These are phyloP conservation scores for Boletus edulis DNA, from an alignment of 768 basidiomycete genomes.

Conservation along the genomic window DNA sequence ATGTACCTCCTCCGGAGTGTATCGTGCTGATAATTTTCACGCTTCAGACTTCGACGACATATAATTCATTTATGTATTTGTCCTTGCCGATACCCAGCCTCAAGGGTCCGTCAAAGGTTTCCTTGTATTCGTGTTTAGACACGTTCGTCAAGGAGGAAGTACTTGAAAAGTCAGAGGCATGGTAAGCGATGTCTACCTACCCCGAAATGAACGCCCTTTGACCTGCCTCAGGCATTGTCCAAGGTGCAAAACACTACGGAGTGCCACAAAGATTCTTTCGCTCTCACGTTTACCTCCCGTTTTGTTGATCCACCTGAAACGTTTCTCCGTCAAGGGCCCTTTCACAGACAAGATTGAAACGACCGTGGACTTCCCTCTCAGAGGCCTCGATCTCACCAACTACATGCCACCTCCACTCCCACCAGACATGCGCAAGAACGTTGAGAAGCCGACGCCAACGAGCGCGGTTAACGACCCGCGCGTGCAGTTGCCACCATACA, in stretches of 20 bases:
- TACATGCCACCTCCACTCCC: slow-evolving; percentile 84
- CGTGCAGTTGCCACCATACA: slow-evolving; percentile 82
- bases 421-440: slow-evolving; percentile 55
- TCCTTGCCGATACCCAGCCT: slow-evolving; percentile 82
- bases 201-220: background rate
- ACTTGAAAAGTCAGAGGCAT: slow-evolving; percentile 90
- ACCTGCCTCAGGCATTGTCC: slow-evolving; percentile 81
- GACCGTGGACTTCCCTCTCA: slow-evolving; percentile 84
- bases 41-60: slow-evolving; percentile 90
- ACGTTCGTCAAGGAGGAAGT: slow-evolving; percentile 89
- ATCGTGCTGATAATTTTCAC: slow-evolving; percentile 8
- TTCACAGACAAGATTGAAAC: slow-evolving; percentile 98
- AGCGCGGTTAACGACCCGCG: slow-evolving; percentile 64
- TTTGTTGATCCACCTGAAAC: slow-evolving; percentile 87
- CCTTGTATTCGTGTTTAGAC: slow-evolving; percentile 80
- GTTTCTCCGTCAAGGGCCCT: slow-evolving; percentile 86
- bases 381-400: slow-evolving; percentile 60
- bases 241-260: slow-evolving; percentile 84
- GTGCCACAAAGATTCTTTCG: slow-evolving; percentile 83
- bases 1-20: background rate
- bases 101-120: slow-evolving; percentile 54
- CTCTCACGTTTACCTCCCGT: slow-evolving; percentile 93
- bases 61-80: slow-evolving; percentile 94
- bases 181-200: slow-evolving; percentile 47
- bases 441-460: slow-evolving; percentile 35